Base-by-base conservation (phyloP, 305 asterid species). In the Withania somnifera region DNA sequence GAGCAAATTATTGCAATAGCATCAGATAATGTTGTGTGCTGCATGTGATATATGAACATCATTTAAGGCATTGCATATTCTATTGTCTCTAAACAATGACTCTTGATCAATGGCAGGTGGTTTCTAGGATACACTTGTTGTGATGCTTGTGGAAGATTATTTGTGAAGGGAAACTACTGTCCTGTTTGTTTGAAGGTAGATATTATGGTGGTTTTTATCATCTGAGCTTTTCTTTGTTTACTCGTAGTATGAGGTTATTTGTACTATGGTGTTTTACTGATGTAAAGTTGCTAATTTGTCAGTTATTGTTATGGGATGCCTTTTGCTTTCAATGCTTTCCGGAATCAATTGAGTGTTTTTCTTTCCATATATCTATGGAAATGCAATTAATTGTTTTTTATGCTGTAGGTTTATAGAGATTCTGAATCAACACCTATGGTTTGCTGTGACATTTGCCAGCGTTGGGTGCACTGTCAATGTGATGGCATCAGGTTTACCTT, bases 371-470 rank as follows among this genome's bases (percentile, higher is more conserved):
- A 76, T 40, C 28, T 36, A 58, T 24, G 28, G 15, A 28, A 40
- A 63, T 56, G 56, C 58, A 45, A 17, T n/a, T 80, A n/a, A n/a
- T 64, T 80, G 11, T 40, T 64, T 30, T 53, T 64, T 64, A 11
- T 82, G 67, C 82, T 84, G 87, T 89, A 97, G 99, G 99, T 97
- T 71, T 97, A 97, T 80, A 91, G 99, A 86, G 98, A 97, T 93
- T 97, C 99, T 71, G 99, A 97, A 89, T 89, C 98, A 77, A 94
- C 98, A 82, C 99, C 99, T 64, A 97, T 97, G 99, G 98, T 97
- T 45, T 97, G 99, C 91, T 97, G 99, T 83, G 99, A 97, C 88
- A 86, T 91, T 84, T 97, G 99, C 83, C 95, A 97, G 88, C 93
- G 91, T 79, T 97, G 99, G 99, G 99, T 97, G 88, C 99, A 97